Evolutionary conservation across 2,329 filamentous ascomycete genomes (phyloP).

Genomic region (Trichoderma afroharzianum): DNA sequence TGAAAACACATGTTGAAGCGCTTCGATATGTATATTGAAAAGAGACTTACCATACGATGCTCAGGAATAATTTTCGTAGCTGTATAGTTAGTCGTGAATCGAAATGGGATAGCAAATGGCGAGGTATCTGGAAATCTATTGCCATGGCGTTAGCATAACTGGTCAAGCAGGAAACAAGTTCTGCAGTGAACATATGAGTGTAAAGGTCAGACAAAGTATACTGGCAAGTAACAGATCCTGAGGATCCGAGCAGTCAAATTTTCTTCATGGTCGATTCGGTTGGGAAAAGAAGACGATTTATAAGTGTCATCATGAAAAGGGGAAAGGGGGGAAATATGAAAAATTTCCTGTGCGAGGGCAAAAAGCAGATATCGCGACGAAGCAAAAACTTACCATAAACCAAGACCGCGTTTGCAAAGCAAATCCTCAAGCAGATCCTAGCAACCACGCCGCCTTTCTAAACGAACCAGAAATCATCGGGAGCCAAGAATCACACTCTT

Average conservation of each 20-base stretch:
- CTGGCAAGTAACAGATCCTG: constrained; percentile 84
- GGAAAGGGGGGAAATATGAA: neutral
- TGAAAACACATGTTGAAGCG: constrained; percentile 29
- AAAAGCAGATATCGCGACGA: constrained; percentile 9
- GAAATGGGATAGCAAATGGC: neutral
- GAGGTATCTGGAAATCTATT: neutral
- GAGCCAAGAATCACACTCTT: neutral
- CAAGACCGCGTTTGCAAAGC: neutral
- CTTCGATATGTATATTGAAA: constrained; percentile 5
- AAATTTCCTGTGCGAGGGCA: constrained; percentile 18
- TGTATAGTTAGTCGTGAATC: neutral
- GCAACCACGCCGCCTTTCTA: neutral
- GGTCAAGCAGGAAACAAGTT: neutral
- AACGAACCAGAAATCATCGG: neutral
- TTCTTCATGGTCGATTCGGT: constrained; percentile 87
- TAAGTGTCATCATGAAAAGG: constrained; percentile 67
- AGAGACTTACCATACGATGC: constrained; percentile 14
- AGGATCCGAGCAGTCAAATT: constrained; percentile 61
- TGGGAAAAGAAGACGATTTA: constrained; percentile 79
- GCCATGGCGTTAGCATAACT: constrained; percentile 9
- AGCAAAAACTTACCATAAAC: constrained; percentile 25
- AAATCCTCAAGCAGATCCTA: neutral
- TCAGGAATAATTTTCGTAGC: neutral
- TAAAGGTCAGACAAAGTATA: constrained; percentile 70
- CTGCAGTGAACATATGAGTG: constrained; percentile 17